Conservation (phyloP, 768 basidiomycete genomes). For the Auricularia cornea region DNA sequence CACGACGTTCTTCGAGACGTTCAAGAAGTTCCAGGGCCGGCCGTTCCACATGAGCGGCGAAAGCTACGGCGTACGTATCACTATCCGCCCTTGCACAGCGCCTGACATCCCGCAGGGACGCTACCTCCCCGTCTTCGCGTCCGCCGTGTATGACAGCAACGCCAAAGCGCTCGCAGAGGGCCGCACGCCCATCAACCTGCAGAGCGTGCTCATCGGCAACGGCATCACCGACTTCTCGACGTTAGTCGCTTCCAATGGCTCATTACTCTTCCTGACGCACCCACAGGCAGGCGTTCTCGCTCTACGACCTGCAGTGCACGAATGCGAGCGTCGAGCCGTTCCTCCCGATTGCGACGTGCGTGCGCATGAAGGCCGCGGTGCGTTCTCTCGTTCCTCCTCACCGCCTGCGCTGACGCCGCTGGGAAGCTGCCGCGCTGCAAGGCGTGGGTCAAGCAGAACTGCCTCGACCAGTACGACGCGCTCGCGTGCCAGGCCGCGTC, state of each 20-base stretch:
- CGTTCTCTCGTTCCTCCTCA: background rate
- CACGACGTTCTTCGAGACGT: constrained; percentile 66
- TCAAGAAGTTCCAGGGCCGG: constrained; percentile 59
- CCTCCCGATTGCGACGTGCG: constrained; percentile 1
- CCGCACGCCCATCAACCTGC: constrained; percentile 17
- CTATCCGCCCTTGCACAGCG: background rate
- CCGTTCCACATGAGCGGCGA: constrained; percentile 57
- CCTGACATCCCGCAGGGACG: constrained; percentile 7
- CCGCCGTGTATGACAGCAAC: constrained; percentile 27
- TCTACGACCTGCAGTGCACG: constrained; percentile 10
- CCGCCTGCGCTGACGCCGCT: background rate
- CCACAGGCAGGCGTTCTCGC: constrained; percentile 4
- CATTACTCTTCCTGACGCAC: background rate
- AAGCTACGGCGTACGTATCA: constrained; percentile 40
- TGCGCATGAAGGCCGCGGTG: background rate
- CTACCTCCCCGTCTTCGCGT: constrained; percentile 22
- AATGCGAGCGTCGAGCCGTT: constrained; percentile 5
- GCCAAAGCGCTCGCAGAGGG: constrained; percentile 16
- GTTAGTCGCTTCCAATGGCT: background rate
- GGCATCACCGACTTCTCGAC: constrained; percentile 18
- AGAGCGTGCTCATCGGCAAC: constrained; percentile 18
- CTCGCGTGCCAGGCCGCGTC: constrained; percentile 36
- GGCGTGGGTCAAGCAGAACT: constrained; percentile 29
- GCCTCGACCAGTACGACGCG: constrained; percentile 35
- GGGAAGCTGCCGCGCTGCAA: constrained; percentile 37